Base-by-base conservation (phyloP, 352 stramenopile genomes). In the Aphanomyces euteiches region DNA sequence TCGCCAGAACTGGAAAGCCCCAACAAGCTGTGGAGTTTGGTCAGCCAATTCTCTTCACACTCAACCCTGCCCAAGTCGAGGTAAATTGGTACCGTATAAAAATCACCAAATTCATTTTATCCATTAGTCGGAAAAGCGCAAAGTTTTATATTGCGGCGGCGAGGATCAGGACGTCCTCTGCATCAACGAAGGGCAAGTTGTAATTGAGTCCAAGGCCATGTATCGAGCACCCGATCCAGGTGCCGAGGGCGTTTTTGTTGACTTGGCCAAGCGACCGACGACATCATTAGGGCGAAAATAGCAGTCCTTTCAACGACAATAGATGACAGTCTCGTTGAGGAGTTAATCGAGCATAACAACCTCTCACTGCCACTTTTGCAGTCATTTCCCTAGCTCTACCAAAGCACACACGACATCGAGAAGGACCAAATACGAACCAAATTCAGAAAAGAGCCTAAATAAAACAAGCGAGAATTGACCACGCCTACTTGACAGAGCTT, bases 181-280 rank as follows among this genome's bases (percentile, higher is more conserved):
- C 39, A 96, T 96, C 66, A 95, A 96, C 57, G 90, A 96, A 69
- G 83, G 87, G 2, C 86, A 95, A 73, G 87, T 96, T 28, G 87
- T 94, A 60, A 78, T 93, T 40, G 83, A 92, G 57, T 92, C 83
- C 1, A 87, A 84, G 56, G 77, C 79, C 10, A 94, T 95, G 87
- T 89, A 95, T 60, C 76, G 82, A 0, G 84, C 87, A 19, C 85
- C 84, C 1, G 83, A 94, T 47, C 85, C 87, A 13, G 81, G 84
- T 7, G 87, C 84, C 3, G 82, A 92, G 67, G 87, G 87, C 1
- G 83, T 95, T 0, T 72, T 89, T 5, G 83, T 91, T 0, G 82
- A 95, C 69, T 74, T 95, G n/a, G 74, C 69, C 1, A 75, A 78
- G 17, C 83, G 85, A 12, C 82, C 86, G 5, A 87, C 80, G 70